Evolutionary conservation across 495 filamentous ascomycete genomes (phyloP).

Genomic region (Elaphomyces granulatus): DNA sequence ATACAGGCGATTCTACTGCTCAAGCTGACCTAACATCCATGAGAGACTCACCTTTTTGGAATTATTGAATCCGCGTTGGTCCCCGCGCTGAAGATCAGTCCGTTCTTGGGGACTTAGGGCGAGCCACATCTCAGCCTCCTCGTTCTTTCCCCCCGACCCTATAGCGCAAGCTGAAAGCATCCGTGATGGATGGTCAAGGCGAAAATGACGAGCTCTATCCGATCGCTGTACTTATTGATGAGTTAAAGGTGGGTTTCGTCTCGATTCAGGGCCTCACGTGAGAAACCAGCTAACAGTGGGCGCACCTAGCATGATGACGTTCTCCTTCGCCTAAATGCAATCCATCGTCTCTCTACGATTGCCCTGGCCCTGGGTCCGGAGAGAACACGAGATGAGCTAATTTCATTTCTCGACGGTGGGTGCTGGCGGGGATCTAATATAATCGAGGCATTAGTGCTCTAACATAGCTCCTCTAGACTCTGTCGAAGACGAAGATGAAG

Average conservation of each 20-base stretch:
- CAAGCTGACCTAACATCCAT: slow-evolving; percentile 3
- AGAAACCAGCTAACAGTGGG: background rate
- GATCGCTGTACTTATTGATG: slow-evolving; percentile 97
- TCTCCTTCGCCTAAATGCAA: slow-evolving; percentile 90
- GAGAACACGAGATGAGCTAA: slow-evolving; percentile 91
- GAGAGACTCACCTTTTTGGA: slow-evolving; percentile 1
- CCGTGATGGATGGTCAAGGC: slow-evolving; percentile 52
- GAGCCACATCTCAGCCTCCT: slow-evolving; percentile 17
- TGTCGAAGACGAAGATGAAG: slow-evolving; percentile 97
- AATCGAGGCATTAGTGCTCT: slow-evolving; percentile 2
- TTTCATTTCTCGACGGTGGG: slow-evolving; percentile 95
- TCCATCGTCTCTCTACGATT: slow-evolving; percentile 94
- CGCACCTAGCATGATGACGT: slow-evolving; percentile 82
- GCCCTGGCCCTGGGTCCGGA: slow-evolving; percentile 89
- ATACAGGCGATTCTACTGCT: background rate
- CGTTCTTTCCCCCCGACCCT: slow-evolving; percentile 10
- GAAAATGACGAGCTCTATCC: slow-evolving; percentile 96
- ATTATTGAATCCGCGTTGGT: background rate
- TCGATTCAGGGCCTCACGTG: background rate
- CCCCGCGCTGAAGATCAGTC: too few species aligned
- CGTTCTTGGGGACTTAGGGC: too few species aligned
- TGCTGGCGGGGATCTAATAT: slow-evolving; percentile 7
- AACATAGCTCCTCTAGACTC: slow-evolving; percentile 49
- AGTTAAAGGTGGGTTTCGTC: slow-evolving; percentile 66
- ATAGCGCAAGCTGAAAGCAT: slow-evolving; percentile 12